Evolutionary conservation across 345 rosid genomes (phyloP).

Genomic region (Heritiera littoralis): DNA sequence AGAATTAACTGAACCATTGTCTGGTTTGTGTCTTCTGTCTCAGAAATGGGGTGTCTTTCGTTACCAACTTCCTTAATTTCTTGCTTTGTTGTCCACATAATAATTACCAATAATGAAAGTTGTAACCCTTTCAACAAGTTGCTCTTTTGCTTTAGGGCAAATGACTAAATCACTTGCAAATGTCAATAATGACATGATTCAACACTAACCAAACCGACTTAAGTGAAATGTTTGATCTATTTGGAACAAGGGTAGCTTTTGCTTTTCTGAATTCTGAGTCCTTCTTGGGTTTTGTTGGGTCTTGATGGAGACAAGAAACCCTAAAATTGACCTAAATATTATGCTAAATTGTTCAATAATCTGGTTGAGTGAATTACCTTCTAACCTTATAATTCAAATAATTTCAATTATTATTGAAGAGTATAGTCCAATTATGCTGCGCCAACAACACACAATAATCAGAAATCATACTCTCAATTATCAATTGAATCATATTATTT

Average conservation of each 20-base stretch:
- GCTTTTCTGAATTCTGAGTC: slow-evolving; percentile 33
- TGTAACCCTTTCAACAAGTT: background rate
- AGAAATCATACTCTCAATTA: slow-evolving; percentile 16
- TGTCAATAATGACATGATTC: background rate
- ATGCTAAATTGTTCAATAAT: background rate
- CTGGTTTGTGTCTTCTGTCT: slow-evolving; percentile 34
- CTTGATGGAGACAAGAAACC: slow-evolving; percentile 32
- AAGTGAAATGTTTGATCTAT: slow-evolving; percentile 33
- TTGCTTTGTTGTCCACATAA: background rate
- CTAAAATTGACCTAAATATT: slow-evolving; percentile 25
- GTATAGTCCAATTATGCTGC: slow-evolving; percentile 10
- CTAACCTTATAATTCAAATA: background rate
- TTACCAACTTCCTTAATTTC: slow-evolving; percentile 20
- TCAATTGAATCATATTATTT: slow-evolving; percentile 9
- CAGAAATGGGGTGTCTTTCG: background rate
- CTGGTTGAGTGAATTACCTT: background rate
- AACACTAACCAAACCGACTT: background rate
- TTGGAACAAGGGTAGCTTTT: slow-evolving; percentile 32
- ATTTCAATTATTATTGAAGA: background rate
- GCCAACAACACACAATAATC: slow-evolving; percentile 24
- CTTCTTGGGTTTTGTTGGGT: slow-evolving; percentile 26
- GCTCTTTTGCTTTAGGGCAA: background rate
- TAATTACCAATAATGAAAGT: background rate
- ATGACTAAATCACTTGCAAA: background rate
- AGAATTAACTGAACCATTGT: slow-evolving; percentile 19